Percentiles rank a stretch among this genome's conserved stretches.
Conservation (phyloP, 441 rosid species). For the Populus trichocarpa region DNA sequence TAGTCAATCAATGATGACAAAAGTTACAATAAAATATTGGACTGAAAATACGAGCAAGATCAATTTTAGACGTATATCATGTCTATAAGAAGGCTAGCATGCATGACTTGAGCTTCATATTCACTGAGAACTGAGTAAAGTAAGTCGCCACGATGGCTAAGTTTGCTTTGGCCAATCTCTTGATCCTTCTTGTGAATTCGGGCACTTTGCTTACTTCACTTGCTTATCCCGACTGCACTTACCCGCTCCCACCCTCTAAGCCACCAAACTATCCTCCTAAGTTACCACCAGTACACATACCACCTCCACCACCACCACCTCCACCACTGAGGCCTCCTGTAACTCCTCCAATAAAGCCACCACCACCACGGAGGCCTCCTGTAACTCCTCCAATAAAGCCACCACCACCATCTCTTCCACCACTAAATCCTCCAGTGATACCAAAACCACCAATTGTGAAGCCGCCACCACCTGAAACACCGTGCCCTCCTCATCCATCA, state of each 20-base stretch:
- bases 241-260: constrained; percentile 24
- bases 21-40: not conserved
- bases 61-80: not conserved
- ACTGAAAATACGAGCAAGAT: not conserved
- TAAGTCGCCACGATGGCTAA: not conserved
- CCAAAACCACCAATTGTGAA: too few species aligned
- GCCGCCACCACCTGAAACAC: too few species aligned
- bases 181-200: constrained; percentile 30
- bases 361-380: constrained; percentile 16
- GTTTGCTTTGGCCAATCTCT: not conserved
- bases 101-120: not conserved
- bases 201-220: constrained; percentile 28
- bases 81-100: not conserved
- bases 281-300: constrained; percentile 17
- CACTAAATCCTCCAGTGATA: too few species aligned
- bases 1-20: not conserved
- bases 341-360: constrained; percentile 19
- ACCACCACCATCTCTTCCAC: constrained; percentile 9
- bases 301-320: not conserved
- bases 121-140: not conserved
- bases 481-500: too few species aligned
- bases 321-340: constrained; percentile 11
- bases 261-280: constrained; percentile 27
- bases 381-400: constrained; percentile 17
- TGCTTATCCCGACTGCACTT: constrained; percentile 46